Percentiles rank a stretch among this genome's conserved stretches.
Evolutionary conservation across 148 eudicot genomes (phyloP).

Genomic region (Dysphania ambrosioides): DNA sequence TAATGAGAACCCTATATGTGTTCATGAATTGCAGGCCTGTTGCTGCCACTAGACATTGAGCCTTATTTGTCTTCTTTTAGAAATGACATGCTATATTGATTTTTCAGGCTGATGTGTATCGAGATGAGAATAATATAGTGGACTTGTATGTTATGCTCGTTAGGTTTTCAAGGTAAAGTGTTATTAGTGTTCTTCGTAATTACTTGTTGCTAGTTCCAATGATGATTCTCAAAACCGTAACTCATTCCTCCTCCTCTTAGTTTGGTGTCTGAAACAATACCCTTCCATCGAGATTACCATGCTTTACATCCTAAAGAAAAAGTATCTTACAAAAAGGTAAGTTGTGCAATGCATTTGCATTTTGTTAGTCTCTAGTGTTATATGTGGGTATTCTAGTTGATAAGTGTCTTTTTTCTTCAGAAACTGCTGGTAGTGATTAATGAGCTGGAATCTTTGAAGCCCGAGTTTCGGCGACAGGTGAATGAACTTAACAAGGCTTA

Average conservation of each 20-base stretch:
- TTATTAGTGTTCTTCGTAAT: slow-evolving; percentile 14
- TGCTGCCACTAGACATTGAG: background rate
- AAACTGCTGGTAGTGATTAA: slow-evolving; percentile 58
- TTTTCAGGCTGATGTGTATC: slow-evolving; percentile 65
- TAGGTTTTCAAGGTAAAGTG: slow-evolving; percentile 81
- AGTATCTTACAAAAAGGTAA: slow-evolving; percentile 56
- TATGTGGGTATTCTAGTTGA: slow-evolving; percentile 6
- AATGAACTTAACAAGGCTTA: slow-evolving; percentile 50
- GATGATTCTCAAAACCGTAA: slow-evolving; percentile 12
- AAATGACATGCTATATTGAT: background rate
- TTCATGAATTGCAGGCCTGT: background rate
- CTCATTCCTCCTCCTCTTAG: slow-evolving; percentile 41
- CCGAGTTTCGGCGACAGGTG: slow-evolving; percentile 54
- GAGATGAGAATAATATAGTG: slow-evolving; percentile 64
- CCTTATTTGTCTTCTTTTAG: background rate
- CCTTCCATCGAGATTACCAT: slow-evolving; percentile 85
- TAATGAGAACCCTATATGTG: too few species aligned
- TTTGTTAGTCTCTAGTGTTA: slow-evolving; percentile 1
- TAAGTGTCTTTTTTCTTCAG: slow-evolving; percentile 34
- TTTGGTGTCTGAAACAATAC: slow-evolving; percentile 93
- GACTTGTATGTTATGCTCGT: slow-evolving; percentile 87
- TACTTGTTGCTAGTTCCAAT: slow-evolving; percentile 13
- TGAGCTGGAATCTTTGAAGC: slow-evolving; percentile 85
- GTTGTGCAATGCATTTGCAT: background rate
- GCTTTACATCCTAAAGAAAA: slow-evolving; percentile 54